These are phyloP conservation scores for Malassezia yamatoensis DNA, from an alignment of 1,284 basidiomycete species.

Conservation along the genomic window DNA sequence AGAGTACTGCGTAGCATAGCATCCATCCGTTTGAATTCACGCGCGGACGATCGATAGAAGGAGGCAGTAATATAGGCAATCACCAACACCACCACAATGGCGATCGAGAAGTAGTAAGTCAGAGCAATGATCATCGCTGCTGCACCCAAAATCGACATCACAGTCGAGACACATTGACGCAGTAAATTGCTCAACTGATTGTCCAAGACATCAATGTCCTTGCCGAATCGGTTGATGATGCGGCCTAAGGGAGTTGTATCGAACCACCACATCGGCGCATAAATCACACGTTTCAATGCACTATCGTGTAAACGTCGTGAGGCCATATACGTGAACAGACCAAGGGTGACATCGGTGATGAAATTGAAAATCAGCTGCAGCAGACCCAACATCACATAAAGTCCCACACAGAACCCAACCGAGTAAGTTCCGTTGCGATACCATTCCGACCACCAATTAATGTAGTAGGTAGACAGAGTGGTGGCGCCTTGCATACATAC, in stretches of 20 bases:
- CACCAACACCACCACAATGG: constrained; percentile 48
- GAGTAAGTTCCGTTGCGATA: constrained; percentile 44
- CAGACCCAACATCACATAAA: constrained; percentile 62
- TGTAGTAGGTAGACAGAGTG: constrained; percentile 50
- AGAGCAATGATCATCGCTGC: constrained; percentile 61
- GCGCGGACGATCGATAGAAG: constrained; percentile 77
- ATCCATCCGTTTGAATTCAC: constrained; percentile 74
- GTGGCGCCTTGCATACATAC: constrained; percentile 59
- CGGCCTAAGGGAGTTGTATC: constrained; percentile 73
- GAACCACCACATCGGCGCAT: constrained; percentile 66
- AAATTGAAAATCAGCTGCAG: constrained; percentile 59
- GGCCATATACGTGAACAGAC: constrained; percentile 60
- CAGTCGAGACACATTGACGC: constrained; percentile 42
- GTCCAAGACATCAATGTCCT: constrained; percentile 76
- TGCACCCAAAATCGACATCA: constrained; percentile 53
- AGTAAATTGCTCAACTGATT: constrained; percentile 53
- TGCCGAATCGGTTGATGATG: constrained; percentile 67
- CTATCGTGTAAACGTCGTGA: constrained; percentile 56
- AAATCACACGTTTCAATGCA: constrained; percentile 55
- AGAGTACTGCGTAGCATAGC: constrained; percentile 59
- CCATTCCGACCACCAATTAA: constrained; percentile 52
- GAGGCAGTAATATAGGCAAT: constrained; percentile 51
- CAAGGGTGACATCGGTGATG: constrained; percentile 55
- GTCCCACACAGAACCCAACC: constrained; percentile 59
- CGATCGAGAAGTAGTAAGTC: constrained; percentile 59